Percentiles rank a stretch among this genome's conserved stretches.
These are phyloP conservation scores for Rutstroemia sydowiana DNA, from an alignment of 2,329 filamentous ascomycete species.

Conservation along the genomic window DNA sequence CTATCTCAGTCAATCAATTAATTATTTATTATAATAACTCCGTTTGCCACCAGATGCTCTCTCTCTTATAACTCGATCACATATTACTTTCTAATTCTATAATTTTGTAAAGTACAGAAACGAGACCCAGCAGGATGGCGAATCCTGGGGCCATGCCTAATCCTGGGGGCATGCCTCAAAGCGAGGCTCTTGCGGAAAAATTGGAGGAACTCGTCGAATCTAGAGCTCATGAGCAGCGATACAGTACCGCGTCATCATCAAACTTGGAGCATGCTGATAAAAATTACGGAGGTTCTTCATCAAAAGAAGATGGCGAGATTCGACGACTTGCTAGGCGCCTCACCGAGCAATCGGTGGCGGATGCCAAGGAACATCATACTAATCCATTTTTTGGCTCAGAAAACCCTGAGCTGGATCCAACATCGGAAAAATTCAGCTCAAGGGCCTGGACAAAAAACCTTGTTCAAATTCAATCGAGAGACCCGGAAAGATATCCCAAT, in stretches of 20 bases:
- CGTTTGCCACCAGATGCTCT: too few species aligned
- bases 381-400: conserved; percentile 45
- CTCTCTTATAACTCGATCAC: too few species aligned
- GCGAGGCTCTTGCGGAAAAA: conserved; percentile 5
- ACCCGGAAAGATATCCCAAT: conserved; percentile 36
- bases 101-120: too few species aligned
- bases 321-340: conserved; percentile 6
- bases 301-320: conserved; percentile 1
- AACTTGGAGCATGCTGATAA: too few species aligned
- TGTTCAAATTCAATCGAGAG: conserved; percentile 39
- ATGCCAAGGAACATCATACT: conserved; percentile 18
- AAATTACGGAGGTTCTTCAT: too few species aligned
- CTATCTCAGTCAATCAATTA: too few species aligned
- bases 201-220: conserved; percentile 3
- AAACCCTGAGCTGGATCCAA: conserved; percentile 47
- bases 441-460: conserved; percentile 55
- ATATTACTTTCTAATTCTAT: too few species aligned
- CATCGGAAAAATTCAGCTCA: conserved; percentile 45
- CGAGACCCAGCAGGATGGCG: too few species aligned
- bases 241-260: conserved; percentile 4
- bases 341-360: neutral
- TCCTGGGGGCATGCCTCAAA: conserved; percentile 12
- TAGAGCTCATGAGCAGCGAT: neutral
- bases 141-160: too few species aligned
- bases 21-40: too few species aligned